phyloP scores from a whole-genome alignment of 2,329 filamentous ascomycete species.

The Macroventuria anomochaeta region DNA sequence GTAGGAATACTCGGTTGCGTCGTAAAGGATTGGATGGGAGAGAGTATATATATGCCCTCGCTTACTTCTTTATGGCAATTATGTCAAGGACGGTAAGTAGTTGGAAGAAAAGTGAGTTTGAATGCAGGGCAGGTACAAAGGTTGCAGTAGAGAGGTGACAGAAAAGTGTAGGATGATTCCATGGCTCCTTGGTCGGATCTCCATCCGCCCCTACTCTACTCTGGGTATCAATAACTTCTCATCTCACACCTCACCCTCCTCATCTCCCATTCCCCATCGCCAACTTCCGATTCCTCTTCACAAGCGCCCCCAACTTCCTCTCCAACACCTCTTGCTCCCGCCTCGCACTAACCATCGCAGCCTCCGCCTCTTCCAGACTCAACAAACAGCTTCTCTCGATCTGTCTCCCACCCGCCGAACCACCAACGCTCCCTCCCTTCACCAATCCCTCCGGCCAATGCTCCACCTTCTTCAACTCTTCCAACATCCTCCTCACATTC shows the following conservation, averaged over 20 bases:
- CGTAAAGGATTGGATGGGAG: no score
- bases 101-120: no score
- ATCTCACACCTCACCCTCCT: neutral
- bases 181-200: no score
- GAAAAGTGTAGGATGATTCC: no score
- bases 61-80: no score
- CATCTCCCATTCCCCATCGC: conserved; percentile 9
- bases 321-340: conserved; percentile 47
- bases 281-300: conserved; percentile 49
- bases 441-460: conserved; percentile 19
- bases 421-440: conserved; percentile 22
- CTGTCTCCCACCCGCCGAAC: conserved; percentile 5
- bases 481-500: neutral
- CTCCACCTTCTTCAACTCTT: no score
- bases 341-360: conserved; percentile 42
- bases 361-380: conserved; percentile 46
- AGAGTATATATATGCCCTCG: no score
- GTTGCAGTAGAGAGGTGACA: no score
- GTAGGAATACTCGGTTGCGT: no score
- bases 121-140: no score
- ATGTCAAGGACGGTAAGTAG: no score
- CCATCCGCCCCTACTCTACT: no score
- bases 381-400: conserved; percentile 35
- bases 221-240: neutral
- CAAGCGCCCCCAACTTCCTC: conserved; percentile 44